Base-by-base conservation (phyloP, 2,329 filamentous ascomycete genomes). In the Fusarium zealandicum region DNA sequence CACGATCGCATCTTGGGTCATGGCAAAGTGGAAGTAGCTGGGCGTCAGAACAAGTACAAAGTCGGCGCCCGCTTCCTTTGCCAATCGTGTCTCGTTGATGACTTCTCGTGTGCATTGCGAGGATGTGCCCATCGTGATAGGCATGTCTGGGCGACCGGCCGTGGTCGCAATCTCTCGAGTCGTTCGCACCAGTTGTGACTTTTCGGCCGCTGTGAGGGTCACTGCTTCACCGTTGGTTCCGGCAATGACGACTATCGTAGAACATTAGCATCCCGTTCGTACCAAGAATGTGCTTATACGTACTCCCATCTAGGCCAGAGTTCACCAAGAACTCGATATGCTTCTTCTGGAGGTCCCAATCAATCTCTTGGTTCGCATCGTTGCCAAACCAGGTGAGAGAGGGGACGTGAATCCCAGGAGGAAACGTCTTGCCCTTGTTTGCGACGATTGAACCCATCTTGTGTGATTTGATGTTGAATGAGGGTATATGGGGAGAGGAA, bases 161-260 rank as follows among this genome's bases (percentile, higher is more conserved):
- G 78, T 73, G 57, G 83, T 79, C 32, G 87, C 82, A 30, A 83
- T 82, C 58, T 82, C 78, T 40, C 87, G 85, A 2, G 87, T 88
- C 25, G 82, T 80, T 52, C 73, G 73, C 5, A 87, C 86, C 56
- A 91, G 80, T 40, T 80, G 75, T 42, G 80, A 78, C 66, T 88
- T 84, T 71, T 91, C 89, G 12, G 81, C 78, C 51, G 82, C 79
- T 36, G 83, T 83, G 5, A 91, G 78, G 55, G 90, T 87, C 3
- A 90, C 87, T 8, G 88, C 86, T 73, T 92, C 88, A 63, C 89
- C 88, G 64, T 90, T 91, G 61, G 86, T 89, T 43, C 88, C 89
- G 68, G 89, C 87, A 35, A 86, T 84, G 38, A 89, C 85, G 53
- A 91, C 73, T 70, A n/a, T 13, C 12, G 9, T 13, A 13, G 2